A percentile compares a stretch with the other conserved stretches of the same genome.
phyloP scores from a whole-genome alignment of 2,329 filamentous ascomycete species.

The Capronia coronata region DNA sequence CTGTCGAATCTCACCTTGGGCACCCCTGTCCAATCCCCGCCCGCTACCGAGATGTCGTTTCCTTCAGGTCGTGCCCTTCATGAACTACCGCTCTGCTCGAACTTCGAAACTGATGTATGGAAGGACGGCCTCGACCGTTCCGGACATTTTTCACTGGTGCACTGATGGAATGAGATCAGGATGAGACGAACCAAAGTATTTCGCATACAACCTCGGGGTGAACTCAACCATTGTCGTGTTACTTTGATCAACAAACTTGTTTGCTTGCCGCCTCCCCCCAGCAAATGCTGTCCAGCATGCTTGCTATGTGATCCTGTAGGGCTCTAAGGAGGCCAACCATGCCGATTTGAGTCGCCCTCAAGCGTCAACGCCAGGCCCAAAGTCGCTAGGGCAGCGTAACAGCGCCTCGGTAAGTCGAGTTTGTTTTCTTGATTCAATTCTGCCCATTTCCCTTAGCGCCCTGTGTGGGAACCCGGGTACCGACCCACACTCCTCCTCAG shows the following conservation, averaged over 20 bases:
- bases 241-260: constrained; percentile 7
- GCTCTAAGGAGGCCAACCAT: constrained; percentile 1
- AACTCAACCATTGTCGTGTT: constrained; percentile 6
- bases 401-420: constrained; percentile 7
- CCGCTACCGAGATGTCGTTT: neutral
- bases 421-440: constrained; percentile 4
- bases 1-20: constrained; percentile 10
- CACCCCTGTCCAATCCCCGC: constrained; percentile 4
- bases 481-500: constrained; percentile 4
- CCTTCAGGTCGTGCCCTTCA: neutral
- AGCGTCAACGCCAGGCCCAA: constrained; percentile 8
- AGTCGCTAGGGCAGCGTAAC: constrained; percentile 2
- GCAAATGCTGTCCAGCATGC: constrained; percentile 4
- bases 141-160: neutral
- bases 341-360: constrained; percentile 4
- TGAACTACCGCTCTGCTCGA: neutral
- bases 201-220: neutral
- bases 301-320: no score
- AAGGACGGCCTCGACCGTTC: neutral
- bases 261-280: constrained; percentile 2
- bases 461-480: constrained; percentile 7
- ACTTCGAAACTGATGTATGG: neutral
- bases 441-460: constrained; percentile 23
- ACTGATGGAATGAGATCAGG: neutral
- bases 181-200: neutral